phyloP scores from a whole-genome alignment of 208 protist species.

The Leishmania amazonensis region DNA sequence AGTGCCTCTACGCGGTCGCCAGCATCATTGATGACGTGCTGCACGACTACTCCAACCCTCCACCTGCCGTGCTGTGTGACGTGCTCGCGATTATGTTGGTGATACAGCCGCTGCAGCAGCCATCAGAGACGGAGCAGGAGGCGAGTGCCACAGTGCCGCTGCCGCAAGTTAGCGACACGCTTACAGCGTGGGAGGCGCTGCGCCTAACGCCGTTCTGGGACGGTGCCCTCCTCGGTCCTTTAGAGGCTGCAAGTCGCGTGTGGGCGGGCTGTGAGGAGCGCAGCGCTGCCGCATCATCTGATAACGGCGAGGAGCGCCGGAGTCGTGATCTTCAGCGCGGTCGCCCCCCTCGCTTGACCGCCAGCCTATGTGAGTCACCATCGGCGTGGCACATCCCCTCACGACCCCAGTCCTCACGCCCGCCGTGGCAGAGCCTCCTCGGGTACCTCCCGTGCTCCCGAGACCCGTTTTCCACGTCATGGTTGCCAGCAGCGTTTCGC shows the following conservation, averaged over 20 bases:
- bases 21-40: conserved; percentile 46
- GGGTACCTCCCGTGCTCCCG: conserved; percentile 24
- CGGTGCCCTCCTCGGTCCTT: neutral
- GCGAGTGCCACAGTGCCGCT: neutral
- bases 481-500: conserved; percentile 10
- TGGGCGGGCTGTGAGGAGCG: conserved; percentile 3
- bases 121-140: neutral
- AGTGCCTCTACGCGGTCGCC: conserved; percentile 33
- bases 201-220: conserved; percentile 22
- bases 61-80: conserved; percentile 37
- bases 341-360: neutral
- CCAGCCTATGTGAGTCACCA: neutral
- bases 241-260: conserved; percentile 17
- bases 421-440: conserved; percentile 16
- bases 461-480: conserved; percentile 10
- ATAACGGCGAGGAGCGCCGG: neutral
- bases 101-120: neutral
- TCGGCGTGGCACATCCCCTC: neutral
- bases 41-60: conserved; percentile 51
- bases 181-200: conserved; percentile 20
- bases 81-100: conserved; percentile 31
- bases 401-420: neutral
- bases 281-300: neutral
- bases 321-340: neutral
- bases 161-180: neutral